Percentiles rank a stretch among this genome's conserved stretches.
phyloP scores from a whole-genome alignment of 805 yeast genomes.

The Torulaspora indica region DNA sequence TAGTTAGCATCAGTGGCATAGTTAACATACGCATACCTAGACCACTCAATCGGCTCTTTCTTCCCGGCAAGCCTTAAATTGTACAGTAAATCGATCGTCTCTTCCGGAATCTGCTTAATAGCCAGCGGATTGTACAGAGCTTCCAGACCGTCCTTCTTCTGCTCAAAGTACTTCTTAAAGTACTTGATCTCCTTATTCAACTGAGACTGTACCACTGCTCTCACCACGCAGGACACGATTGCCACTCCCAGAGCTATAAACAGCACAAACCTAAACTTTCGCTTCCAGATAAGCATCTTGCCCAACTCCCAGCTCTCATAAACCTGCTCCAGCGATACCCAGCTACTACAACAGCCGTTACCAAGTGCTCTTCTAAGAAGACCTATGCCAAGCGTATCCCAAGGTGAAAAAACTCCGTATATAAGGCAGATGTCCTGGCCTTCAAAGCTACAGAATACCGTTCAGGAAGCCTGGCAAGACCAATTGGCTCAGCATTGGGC shows the following conservation, averaged over 20 bases:
- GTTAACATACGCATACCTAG: conserved; percentile 50
- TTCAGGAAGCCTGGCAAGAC: background rate
- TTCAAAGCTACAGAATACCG: background rate
- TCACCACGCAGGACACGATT: conserved; percentile 15
- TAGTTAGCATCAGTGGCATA: conserved; percentile 54
- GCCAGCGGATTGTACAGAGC: conserved; percentile 28
- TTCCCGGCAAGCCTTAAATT: conserved; percentile 10
- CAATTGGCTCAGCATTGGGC: background rate
- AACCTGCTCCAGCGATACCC: background rate
- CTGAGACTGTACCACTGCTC: conserved; percentile 29
- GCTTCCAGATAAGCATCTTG: conserved; percentile 25
- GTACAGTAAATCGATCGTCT: conserved; percentile 26
- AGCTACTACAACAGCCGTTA: background rate
- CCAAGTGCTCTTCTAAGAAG: background rate
- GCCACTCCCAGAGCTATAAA: conserved; percentile 10
- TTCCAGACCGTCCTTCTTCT: conserved; percentile 26
- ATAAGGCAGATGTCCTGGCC: background rate
- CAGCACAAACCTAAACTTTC: conserved; percentile 22
- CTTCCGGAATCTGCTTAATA: conserved; percentile 31
- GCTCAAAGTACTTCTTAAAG: conserved; percentile 27
- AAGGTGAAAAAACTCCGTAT: background rate
- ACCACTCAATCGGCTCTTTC: conserved; percentile 38
- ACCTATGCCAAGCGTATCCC: background rate
- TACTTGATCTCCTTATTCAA: conserved; percentile 30
- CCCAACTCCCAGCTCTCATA: background rate